Conservation (phyloP, 2,329 filamentous ascomycete genomes). For the Sarocladium kiliense region DNA sequence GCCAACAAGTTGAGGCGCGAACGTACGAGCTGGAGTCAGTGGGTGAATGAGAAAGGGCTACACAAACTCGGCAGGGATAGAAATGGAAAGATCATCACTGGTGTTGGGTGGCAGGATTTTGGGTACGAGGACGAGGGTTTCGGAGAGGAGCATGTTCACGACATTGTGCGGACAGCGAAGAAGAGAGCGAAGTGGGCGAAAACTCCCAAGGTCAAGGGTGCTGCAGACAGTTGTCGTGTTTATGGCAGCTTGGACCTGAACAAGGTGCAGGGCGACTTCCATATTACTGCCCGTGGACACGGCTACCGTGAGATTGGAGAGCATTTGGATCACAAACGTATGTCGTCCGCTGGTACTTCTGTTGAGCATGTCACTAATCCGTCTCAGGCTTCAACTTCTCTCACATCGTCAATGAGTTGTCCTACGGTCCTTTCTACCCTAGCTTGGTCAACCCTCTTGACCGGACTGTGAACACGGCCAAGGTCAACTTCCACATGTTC, state of each 20-base stretch:
- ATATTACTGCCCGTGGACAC: conserved; percentile 91
- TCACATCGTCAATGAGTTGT: conserved; percentile 92
- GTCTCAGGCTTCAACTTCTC: conserved; percentile 87
- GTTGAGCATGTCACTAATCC: conserved; percentile 15
- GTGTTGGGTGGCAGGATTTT: conserved; percentile 43
- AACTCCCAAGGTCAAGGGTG: conserved; percentile 62
- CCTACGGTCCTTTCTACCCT: conserved; percentile 95
- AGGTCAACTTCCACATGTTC: conserved; percentile 83
- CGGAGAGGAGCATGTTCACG: conserved; percentile 80
- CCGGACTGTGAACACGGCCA: conserved; percentile 74
- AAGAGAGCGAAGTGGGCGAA: conserved; percentile 65
- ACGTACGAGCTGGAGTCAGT: conserved; percentile 74
- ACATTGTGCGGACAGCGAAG: conserved; percentile 71
- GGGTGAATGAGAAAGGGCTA: conserved; percentile 66
- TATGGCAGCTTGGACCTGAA: conserved; percentile 89
- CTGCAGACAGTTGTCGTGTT: conserved; percentile 74
- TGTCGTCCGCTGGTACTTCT: conserved; percentile 24
- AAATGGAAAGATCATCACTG: conserved; percentile 49
- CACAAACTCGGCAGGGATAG: conserved; percentile 54
- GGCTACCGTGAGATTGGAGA: conserved; percentile 78
- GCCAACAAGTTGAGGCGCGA: conserved; percentile 69
- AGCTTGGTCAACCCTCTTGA: conserved; percentile 91
- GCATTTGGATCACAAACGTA: conserved; percentile 79
- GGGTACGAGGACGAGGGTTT: conserved; percentile 59
- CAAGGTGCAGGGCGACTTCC: conserved; percentile 96